Percentiles rank a stretch among this genome's conserved stretches.
Conservation (phyloP, 2,329 filamentous ascomycete species). For the Colletotrichum coccodes region DNA sequence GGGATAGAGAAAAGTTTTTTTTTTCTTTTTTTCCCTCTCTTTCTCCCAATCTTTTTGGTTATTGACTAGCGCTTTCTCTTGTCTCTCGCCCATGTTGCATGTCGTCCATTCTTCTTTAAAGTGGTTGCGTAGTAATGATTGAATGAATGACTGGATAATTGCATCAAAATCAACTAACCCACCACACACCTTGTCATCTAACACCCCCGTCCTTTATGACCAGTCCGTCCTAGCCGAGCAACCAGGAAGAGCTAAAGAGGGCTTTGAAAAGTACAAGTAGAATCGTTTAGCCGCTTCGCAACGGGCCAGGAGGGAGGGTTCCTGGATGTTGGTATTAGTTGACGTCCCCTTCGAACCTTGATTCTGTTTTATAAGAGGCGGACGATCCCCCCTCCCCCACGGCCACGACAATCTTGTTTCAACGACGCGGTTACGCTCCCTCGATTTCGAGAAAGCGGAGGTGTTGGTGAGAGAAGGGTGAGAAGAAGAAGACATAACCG, state of each 20-base stretch:
- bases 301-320: neutral
- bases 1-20: constrained; percentile 3
- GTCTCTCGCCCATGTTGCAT: neutral
- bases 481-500: neutral
- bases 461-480: neutral
- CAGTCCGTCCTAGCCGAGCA: neutral
- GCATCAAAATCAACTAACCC: constrained; percentile 24
- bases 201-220: neutral
- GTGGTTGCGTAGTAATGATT: constrained; percentile 5
- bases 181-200: constrained; percentile 9
- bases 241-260: neutral
- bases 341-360: neutral
- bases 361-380: neutral
- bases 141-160: constrained; percentile 19
- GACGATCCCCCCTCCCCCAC: neutral
- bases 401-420: neutral
- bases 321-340: neutral
- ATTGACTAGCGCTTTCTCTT: neutral
- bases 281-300: constrained; percentile 1
- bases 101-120: neutral
- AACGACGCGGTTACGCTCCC: neutral
- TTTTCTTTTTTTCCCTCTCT: neutral
- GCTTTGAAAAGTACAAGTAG: constrained; percentile 19
- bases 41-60: neutral
- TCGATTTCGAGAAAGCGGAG: neutral